Conservation (phyloP, 2,329 filamentous ascomycete genomes). For the Rosellinia necatrix region DNA sequence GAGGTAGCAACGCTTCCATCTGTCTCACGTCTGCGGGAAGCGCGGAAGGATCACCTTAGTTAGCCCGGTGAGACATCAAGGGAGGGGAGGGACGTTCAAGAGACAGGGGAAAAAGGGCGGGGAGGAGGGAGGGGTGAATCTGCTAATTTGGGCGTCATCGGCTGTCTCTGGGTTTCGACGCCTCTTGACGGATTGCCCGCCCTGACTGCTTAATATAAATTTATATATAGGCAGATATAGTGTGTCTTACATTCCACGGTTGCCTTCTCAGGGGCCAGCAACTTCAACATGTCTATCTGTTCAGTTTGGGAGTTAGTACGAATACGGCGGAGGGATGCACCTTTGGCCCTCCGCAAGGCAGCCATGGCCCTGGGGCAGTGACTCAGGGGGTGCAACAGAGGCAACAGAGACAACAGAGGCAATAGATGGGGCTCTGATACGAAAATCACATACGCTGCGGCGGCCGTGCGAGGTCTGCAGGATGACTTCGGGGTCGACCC, state of each 20-base stretch:
- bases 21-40: slow-evolving; percentile 71
- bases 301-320: slow-evolving; percentile 12
- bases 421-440: neutral
- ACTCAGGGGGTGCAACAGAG: neutral
- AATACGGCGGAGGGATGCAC: too few species aligned
- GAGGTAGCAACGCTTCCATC: slow-evolving; percentile 78
- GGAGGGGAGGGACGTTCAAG: too few species aligned
- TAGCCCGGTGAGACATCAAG: slow-evolving; percentile 16
- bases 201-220: slow-evolving; percentile 4
- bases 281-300: slow-evolving; percentile 76
- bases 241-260: slow-evolving; percentile 82
- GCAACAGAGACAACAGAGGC: neutral
- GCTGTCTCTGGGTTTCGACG: slow-evolving; percentile 9
- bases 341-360: too few species aligned
- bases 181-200: slow-evolving; percentile 2
- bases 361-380: too few species aligned
- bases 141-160: neutral
- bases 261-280: slow-evolving; percentile 82
- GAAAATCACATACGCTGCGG: slow-evolving; percentile 54
- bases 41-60: slow-evolving; percentile 19
- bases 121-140: slow-evolving; percentile 4
- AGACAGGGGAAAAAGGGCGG: too few species aligned
- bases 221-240: too few species aligned
- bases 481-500: slow-evolving; percentile 82
- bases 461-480: slow-evolving; percentile 90